Base-by-base conservation (phyloP, 768 basidiomycete genomes). In the Podaxis carcinomalis region DNA sequence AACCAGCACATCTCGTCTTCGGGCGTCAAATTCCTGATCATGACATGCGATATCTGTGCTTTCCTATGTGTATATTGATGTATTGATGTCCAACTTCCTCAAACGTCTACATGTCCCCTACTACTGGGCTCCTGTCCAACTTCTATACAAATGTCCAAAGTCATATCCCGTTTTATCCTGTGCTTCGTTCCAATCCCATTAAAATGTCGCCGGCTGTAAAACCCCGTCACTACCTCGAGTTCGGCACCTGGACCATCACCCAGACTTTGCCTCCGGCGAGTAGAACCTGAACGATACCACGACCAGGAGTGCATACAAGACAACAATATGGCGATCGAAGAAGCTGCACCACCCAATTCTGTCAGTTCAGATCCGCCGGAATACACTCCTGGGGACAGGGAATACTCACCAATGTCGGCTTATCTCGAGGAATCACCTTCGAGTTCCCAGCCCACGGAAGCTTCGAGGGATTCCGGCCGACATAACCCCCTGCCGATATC, bases 401-500 rank as follows among this genome's bases (percentile, higher is more conserved):
- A 57, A 19, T 4, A 47, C 21, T 47, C 56, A 57, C 56, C 56
- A 25, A 46, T 57, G 10, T 57, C 56, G 6, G 56, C 44, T 49
- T 28, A 47, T 27, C 49, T 57, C 32, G 56, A 47, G 10, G 56
- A 40, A 19, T 40, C 32, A 47, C 14, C 14, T 25, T n/a, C 56
- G 13, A 47, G 28, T n/a, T 39, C 7, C 32, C 35, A 32, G 13
- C 10, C 16, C 14, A 19, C 42, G 10, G 46, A 57, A 7, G 2
- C 42, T 44, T 44, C 42, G 14, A 44, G 42, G 3, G 9, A 44
- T 16, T 44, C 42, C 21, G 19, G 42, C n/a, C 16, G 42, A 16
- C 19, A 44, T 44, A 44, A 19, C 42, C 42, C n/a, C n/a, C 42
- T 44, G 14, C 42, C 42, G 16, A 16, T 19, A 44, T 19, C 32